Conservation (phyloP, 352 stramenopile species). For the Pythium angustatum region DNA sequence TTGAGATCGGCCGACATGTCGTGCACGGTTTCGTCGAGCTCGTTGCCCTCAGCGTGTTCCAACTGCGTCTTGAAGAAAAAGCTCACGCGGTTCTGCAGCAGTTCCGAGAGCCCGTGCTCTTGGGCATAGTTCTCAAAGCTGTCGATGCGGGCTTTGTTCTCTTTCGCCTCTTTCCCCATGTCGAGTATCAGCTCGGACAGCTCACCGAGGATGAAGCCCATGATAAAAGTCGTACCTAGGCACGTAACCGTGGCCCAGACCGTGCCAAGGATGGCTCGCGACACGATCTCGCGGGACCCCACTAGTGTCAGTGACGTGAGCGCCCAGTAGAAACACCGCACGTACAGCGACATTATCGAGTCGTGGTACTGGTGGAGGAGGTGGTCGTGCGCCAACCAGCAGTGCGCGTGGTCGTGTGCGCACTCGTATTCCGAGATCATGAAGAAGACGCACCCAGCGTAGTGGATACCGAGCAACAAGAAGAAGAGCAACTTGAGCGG, state of each 20-base stretch:
- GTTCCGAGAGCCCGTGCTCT: slow-evolving; percentile 48
- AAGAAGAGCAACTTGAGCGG: slow-evolving; percentile 72
- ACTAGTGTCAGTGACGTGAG: slow-evolving; percentile 65
- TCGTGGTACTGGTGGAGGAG: slow-evolving; percentile 63
- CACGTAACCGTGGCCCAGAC: slow-evolving; percentile 61
- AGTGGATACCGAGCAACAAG: slow-evolving; percentile 63
- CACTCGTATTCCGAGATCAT: slow-evolving; percentile 66
- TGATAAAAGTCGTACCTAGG: slow-evolving; percentile 71
- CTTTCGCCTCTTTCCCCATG: slow-evolving; percentile 69
- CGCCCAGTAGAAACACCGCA: slow-evolving; percentile 73
- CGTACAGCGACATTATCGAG: slow-evolving; percentile 50
- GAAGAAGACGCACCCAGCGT: slow-evolving; percentile 68
- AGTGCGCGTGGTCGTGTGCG: slow-evolving; percentile 31
- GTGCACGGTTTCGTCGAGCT: slow-evolving; percentile 50
- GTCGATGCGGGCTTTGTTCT: slow-evolving; percentile 68
- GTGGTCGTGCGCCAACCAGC: slow-evolving; percentile 64
- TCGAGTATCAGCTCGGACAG: slow-evolving; percentile 76
- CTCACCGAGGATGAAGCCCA: slow-evolving; percentile 72
- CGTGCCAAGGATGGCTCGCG: slow-evolving; percentile 41
- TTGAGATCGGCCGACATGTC: slow-evolving; percentile 70
- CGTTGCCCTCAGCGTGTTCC: slow-evolving; percentile 46
- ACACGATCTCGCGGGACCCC: slow-evolving; percentile 58
- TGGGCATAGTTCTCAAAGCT: slow-evolving; percentile 80
- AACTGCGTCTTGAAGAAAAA: slow-evolving; percentile 68
- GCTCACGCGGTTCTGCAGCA: slow-evolving; percentile 48